phyloP scores from a whole-genome alignment of 2,329 filamentous ascomycete species.

The Cercospora berteroae region DNA sequence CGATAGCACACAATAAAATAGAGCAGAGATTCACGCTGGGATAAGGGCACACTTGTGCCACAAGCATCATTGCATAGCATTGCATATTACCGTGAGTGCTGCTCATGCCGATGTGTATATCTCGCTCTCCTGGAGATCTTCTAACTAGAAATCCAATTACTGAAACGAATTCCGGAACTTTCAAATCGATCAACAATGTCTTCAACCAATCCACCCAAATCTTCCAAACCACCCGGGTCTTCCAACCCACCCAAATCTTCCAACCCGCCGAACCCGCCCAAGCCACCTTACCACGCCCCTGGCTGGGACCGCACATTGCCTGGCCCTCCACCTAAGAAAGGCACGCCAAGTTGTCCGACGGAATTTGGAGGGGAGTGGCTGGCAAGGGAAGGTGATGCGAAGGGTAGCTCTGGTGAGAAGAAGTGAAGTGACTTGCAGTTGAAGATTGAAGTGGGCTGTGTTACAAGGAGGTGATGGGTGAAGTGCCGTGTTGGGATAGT shows the following conservation, averaged over 20 bases:
- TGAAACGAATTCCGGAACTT: neutral
- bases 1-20: neutral
- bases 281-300: neutral
- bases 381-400: neutral
- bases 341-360: neutral
- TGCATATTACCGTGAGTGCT: neutral
- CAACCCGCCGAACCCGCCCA: neutral
- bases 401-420: neutral
- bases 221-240: too few relatives aligned
- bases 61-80: neutral
- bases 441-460: neutral
- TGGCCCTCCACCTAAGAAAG: neutral
- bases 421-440: neutral
- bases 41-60: neutral
- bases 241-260: neutral
- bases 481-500: neutral
- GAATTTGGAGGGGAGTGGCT: neutral
- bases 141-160: neutral
- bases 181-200: neutral
- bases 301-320: neutral
- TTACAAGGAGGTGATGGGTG: neutral
- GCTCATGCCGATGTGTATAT: neutral
- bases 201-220: neutral
- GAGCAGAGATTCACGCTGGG: neutral
- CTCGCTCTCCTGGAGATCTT: neutral